Evolutionary conservation across 805 yeast genomes (phyloP).

Genomic region (fission yeast (Schizosaccharomyces pombe)): DNA sequence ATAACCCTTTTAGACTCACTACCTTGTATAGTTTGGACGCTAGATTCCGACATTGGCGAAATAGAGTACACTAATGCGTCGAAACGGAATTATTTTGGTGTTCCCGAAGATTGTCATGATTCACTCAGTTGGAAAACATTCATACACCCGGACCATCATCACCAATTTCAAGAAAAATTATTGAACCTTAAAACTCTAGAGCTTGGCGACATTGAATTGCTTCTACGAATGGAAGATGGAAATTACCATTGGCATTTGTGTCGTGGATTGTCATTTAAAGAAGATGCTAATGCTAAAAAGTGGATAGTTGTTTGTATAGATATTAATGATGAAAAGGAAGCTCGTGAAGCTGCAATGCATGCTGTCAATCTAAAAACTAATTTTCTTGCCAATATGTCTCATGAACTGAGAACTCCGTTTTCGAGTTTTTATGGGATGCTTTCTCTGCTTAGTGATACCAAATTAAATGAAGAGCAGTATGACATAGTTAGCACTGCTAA

Average conservation of each 20-base stretch:
- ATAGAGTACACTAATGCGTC: slow-evolving; percentile 10
- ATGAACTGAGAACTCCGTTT: slow-evolving; percentile 33
- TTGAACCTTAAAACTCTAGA: slow-evolving; percentile 5
- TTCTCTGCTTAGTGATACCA: slow-evolving; percentile 27
- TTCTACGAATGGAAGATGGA: slow-evolving; percentile 7
- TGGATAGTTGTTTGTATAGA: slow-evolving; percentile 11
- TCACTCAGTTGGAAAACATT: slow-evolving; percentile 8
- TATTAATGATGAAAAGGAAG: slow-evolving; percentile 11
- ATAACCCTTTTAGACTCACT: slow-evolving; percentile 10
- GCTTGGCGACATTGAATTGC: slow-evolving; percentile 8
- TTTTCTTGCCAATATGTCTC: slow-evolving; percentile 32
- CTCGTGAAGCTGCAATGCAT: slow-evolving; percentile 10
- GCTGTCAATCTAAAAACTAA: slow-evolving; percentile 21
- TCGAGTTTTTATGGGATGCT: slow-evolving; percentile 28
- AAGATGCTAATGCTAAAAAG: slow-evolving; percentile 8
- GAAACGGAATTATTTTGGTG: slow-evolving; percentile 10
- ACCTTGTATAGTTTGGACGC: slow-evolving; percentile 11
- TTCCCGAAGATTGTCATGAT: slow-evolving; percentile 8
- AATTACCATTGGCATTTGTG: slow-evolving; percentile 10
- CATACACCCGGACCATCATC: slow-evolving; percentile 10
- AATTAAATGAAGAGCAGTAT: slow-evolving; percentile 21
- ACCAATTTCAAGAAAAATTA: slow-evolving; percentile 4
- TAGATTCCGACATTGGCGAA: slow-evolving; percentile 7
- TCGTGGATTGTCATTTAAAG: slow-evolving; percentile 9
- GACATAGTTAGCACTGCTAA: slow-evolving; percentile 31